Conservation (phyloP, 192 early-diverging fungal genomes). For the Backusella tuberculispora region DNA sequence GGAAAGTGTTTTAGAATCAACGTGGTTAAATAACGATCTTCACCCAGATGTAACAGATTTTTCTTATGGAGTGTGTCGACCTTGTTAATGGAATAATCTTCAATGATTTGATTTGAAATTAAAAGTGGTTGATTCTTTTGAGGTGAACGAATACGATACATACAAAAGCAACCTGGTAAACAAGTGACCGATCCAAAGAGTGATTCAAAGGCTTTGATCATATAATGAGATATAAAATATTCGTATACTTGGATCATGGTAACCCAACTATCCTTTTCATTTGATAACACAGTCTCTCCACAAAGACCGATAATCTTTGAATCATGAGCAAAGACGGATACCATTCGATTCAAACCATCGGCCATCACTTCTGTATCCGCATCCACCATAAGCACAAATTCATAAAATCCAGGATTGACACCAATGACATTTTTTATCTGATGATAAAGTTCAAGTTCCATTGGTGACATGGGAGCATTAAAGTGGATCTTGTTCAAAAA, state of each 20-base stretch:
- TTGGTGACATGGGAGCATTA: constrained; percentile 72
- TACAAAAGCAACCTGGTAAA: constrained; percentile 97
- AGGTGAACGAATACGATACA: constrained; percentile 94
- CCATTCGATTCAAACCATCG: constrained; percentile 85
- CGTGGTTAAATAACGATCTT: constrained; percentile 96
- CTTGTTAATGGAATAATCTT: constrained; percentile 90
- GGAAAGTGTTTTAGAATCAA: constrained; percentile 97
- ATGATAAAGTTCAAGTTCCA: constrained; percentile 82
- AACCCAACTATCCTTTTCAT: constrained; percentile 90
- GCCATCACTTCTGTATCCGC: constrained; percentile 82
- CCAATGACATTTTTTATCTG: constrained; percentile 87
- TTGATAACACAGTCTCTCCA: constrained; percentile 92
- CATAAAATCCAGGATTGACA: constrained; percentile 81
- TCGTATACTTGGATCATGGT: constrained; percentile 99
- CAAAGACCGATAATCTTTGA: constrained; percentile 87
- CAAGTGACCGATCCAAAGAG: constrained; percentile 96
- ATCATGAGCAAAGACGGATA: constrained; percentile 78
- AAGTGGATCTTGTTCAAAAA: constrained; percentile 81
- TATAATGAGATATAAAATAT: constrained; percentile 95
- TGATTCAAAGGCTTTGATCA: constrained; percentile 97
- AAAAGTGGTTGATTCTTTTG: constrained; percentile 88
- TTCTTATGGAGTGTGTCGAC: constrained; percentile 99
- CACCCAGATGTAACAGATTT: constrained; percentile 96
- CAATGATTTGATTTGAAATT: constrained; percentile 83
- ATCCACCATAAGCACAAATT: constrained; percentile 77